Evolutionary conservation across 805 yeast species (phyloP).

Genomic region (Allodekkera sacchari): DNA sequence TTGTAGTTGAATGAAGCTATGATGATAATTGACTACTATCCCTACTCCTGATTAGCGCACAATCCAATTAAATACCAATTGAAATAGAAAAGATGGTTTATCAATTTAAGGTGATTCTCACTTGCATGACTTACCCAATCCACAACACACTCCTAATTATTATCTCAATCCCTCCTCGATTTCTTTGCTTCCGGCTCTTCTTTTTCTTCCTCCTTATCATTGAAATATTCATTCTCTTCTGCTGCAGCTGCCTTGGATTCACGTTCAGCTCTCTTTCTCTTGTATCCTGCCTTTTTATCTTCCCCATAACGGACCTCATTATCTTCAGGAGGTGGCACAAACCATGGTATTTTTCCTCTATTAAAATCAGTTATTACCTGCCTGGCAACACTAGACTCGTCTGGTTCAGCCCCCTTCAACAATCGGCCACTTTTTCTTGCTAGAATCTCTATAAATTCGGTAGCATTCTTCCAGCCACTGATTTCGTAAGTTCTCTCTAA

Average conservation of each 20-base stretch:
- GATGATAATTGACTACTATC: too few species aligned
- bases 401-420: constrained; percentile 96
- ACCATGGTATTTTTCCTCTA: constrained; percentile 98
- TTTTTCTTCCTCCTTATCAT: background rate
- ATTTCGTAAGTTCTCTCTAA: constrained; percentile 93
- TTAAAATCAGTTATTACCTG: constrained; percentile 88
- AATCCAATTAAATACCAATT: too few species aligned
- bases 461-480: constrained; percentile 74
- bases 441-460: constrained; percentile 80
- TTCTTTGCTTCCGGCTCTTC: background rate
- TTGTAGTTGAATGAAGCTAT: too few species aligned
- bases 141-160: too few species aligned
- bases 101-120: too few species aligned
- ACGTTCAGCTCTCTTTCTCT: constrained; percentile 45
- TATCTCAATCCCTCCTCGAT: too few species aligned
- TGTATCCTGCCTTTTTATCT: constrained; percentile 45
- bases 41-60: too few species aligned
- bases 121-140: too few species aligned
- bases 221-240: background rate
- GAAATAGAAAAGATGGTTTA: too few species aligned
- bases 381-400: constrained; percentile 87
- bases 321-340: constrained; percentile 84
- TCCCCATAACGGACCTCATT: constrained; percentile 49
- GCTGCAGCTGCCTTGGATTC: constrained; percentile 22
- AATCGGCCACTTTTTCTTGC: constrained; percentile 92